Percentiles rank a stretch among this genome's conserved stretches.
These are phyloP conservation scores for Aspergillus brunneoviolaceus DNA, from an alignment of 2,329 filamentous ascomycete genomes.

Conservation along the genomic window DNA sequence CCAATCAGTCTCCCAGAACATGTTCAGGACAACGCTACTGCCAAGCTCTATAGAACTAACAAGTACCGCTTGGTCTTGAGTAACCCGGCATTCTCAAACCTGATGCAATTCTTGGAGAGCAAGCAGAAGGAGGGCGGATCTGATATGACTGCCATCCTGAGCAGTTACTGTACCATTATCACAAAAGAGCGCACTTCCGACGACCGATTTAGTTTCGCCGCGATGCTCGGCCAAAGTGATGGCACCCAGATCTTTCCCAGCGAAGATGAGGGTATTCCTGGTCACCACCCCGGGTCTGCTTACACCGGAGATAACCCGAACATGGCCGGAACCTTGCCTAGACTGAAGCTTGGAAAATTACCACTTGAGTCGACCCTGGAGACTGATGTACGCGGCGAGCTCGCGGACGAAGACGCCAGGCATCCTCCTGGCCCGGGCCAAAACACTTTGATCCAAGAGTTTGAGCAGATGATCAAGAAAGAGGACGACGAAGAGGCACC, in stretches of 20 bases:
- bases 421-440: conserved; percentile 71
- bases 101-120: conserved; percentile 87
- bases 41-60: conserved; percentile 78
- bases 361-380: conserved; percentile 81
- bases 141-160: conserved; percentile 72
- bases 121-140: conserved; percentile 78
- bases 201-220: conserved; percentile 60
- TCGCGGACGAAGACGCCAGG: conserved; percentile 80
- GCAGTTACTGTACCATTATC: conserved; percentile 58
- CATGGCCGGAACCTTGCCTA: conserved; percentile 56
- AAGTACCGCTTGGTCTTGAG: conserved; percentile 92
- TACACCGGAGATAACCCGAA: conserved; percentile 58
- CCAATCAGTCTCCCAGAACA: conserved; percentile 76
- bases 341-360: conserved; percentile 74
- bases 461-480: conserved; percentile 82
- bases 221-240: conserved; percentile 56
- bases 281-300: conserved; percentile 64
- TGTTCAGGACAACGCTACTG: conserved; percentile 70
- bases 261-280: conserved; percentile 69
- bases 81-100: conserved; percentile 73
- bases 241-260: conserved; percentile 56
- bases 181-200: conserved; percentile 59
- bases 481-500: conserved; percentile 86
- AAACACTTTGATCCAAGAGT: conserved; percentile 77
- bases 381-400: conserved; percentile 80